Evolutionary conservation across 1,139 yeast genomes (phyloP), one percentile per base, ranked within the genome.

Genomic region (Blastobotrys indianensis): DNA sequence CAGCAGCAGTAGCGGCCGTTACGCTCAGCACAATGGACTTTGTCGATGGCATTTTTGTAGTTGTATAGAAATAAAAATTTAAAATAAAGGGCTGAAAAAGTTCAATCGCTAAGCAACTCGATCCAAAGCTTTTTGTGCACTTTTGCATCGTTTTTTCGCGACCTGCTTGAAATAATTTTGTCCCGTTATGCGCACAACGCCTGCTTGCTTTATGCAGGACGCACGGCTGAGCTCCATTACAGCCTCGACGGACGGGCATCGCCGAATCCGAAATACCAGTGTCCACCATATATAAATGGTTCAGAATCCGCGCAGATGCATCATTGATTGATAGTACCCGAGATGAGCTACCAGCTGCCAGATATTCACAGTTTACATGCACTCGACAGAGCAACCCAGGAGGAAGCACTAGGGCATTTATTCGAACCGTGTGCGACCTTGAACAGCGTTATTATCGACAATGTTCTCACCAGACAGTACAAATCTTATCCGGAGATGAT

Each of bases 361-460:
- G 39, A 44, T 5, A 46, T 54, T 13, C 37, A 36, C 10, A 42
- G 42, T 9, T 50, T 59, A 51, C 43, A 48, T 10, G 25, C 39
- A 8, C 55, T 66, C 33, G 32, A 57, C 11, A 45, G 41, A 3
- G 42, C 49, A 1, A 56, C 60, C 23, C 59, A 65, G 49, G 54
- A 48, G 3, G 68, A 67, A 34, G 69, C 74, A 0, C 62, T 83
- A 36, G 76, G 74, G 43, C 78, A 76, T 47, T 64, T 84, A 31
- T 84, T 84, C 57, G 94, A 84, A 60, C 85, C 82, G 8, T 82
- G 90, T 60, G 66, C 66, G 1, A 70, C 82, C 0, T 69, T 84
- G 20, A 70, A 76, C 1, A 49, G 55, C 8, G 63, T 75, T 50
- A 60, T 80, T 12, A 57, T 68, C 41, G 73, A 72, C 16, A 53